Evolutionary conservation across 2,329 filamentous ascomycete genomes (phyloP).

Genomic region (Lachnellula hyalina): DNA sequence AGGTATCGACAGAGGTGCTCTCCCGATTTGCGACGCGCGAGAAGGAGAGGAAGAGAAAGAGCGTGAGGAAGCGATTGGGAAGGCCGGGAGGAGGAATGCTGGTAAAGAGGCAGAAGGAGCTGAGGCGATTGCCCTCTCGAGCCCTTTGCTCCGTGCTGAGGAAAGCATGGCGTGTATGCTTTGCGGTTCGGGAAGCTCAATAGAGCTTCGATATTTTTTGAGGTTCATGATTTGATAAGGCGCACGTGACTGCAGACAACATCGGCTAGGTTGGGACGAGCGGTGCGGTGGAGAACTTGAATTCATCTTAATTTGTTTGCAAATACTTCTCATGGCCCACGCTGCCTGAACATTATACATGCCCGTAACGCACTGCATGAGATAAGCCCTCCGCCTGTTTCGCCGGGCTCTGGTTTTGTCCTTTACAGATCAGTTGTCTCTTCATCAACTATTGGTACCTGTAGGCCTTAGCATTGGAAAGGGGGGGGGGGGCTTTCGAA

Average conservation of each 20-base stretch:
- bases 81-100: constrained; percentile 67
- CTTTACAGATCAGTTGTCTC: too few species aligned
- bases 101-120: constrained; percentile 52
- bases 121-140: constrained; percentile 51
- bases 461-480: too few species aligned
- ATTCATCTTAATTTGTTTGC: too few species aligned
- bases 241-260: not conserved
- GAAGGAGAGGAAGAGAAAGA: constrained; percentile 67
- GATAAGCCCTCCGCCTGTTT: too few species aligned
- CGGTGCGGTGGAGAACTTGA: too few species aligned
- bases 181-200: not conserved
- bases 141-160: constrained; percentile 54
- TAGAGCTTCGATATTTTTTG: not conserved
- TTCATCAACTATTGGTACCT: too few species aligned
- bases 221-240: not conserved
- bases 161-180: constrained; percentile 53
- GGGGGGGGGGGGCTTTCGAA: too few species aligned
- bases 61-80: constrained; percentile 46
- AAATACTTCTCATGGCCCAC: too few species aligned
- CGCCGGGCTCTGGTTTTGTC: too few species aligned
- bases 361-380: too few species aligned
- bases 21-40: constrained; percentile 77
- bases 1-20: constrained; percentile 73
- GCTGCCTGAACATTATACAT: too few species aligned
- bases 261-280: not conserved